phyloP scores from a whole-genome alignment of 345 rosid genomes.

The Citrus australasica region DNA sequence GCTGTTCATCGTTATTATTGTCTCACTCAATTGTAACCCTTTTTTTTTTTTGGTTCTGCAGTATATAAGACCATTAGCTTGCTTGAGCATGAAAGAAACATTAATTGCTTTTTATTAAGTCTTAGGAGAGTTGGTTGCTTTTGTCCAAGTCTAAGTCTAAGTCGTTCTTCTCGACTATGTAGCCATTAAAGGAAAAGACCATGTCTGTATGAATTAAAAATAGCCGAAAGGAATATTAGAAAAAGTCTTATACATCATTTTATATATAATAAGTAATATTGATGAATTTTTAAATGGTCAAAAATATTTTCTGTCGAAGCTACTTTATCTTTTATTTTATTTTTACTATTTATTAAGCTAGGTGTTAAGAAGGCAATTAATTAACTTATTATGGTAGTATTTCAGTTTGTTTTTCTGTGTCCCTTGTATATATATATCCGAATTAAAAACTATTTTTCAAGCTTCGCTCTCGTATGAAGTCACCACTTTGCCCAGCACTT shows the following conservation, averaged over 20 bases:
- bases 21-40: no score
- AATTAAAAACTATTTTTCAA: no score
- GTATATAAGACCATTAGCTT: no score
- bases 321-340: background rate
- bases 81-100: background rate
- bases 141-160: conserved; percentile 10
- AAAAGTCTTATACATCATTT: background rate
- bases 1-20: background rate
- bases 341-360: background rate
- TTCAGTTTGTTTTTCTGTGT: background rate
- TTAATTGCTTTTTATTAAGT: background rate
- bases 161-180: conserved; percentile 6
- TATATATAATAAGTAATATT: background rate
- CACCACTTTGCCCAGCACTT: no score
- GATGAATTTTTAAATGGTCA: background rate
- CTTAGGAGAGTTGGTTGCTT: background rate
- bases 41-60: no score
- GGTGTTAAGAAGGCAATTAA: background rate
- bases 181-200: background rate
- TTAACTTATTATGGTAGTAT: background rate
- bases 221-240: background rate
- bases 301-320: background rate
- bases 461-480: no score
- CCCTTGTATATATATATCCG: no score
- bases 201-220: no score